phyloP scores from a whole-genome alignment of 2,329 filamentous ascomycete genomes.

The Didymella pomorum region DNA sequence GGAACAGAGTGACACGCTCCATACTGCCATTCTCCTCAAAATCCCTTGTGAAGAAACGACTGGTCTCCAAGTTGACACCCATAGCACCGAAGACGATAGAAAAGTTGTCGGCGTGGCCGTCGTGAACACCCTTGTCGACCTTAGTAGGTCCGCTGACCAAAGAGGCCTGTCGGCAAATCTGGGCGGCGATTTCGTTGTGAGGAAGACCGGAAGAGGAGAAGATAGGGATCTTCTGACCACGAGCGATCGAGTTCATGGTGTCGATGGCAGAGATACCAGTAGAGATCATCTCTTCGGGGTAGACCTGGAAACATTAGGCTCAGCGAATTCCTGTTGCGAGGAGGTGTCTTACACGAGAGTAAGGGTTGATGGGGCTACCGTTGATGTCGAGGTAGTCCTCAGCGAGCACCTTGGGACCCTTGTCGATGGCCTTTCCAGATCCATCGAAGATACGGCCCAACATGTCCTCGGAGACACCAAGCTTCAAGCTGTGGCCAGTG shows the following conservation, averaged over 20 bases:
- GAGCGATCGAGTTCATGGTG: conserved; percentile 91
- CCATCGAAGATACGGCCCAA: conserved; percentile 98
- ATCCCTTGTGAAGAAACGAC: conserved; percentile 96
- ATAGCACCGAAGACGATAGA: conserved; percentile 99
- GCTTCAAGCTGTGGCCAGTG: conserved; percentile 94
- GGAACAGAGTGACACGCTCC: conserved; percentile 95
- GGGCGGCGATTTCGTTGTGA: conserved; percentile 98
- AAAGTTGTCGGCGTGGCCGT: conserved; percentile 98
- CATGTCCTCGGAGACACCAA: conserved; percentile 99
- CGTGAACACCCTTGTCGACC: conserved; percentile 93
- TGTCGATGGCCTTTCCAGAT: conserved; percentile 97
- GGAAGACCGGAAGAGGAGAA: conserved; percentile 98
- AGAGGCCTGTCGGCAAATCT: conserved; percentile 97
- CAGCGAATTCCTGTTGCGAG: conserved; percentile 24
- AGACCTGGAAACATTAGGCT: conserved; percentile 68
- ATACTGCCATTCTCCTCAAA: conserved; percentile 99
- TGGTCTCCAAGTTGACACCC: conserved; percentile 99
- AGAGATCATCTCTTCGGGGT: conserved; percentile 99
- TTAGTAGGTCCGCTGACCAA: conserved; percentile 93
- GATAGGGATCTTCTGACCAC: conserved; percentile 99
- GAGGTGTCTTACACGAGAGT: conserved; percentile 77
- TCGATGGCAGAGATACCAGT: conserved; percentile 99
- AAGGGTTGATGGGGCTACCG: conserved; percentile 97
- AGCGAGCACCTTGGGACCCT: conserved; percentile 95
- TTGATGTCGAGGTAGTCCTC: conserved; percentile 99